phyloP scores from a whole-genome alignment of 2,329 filamentous ascomycete genomes.

The Monilinia vaccinii-corymbosi region DNA sequence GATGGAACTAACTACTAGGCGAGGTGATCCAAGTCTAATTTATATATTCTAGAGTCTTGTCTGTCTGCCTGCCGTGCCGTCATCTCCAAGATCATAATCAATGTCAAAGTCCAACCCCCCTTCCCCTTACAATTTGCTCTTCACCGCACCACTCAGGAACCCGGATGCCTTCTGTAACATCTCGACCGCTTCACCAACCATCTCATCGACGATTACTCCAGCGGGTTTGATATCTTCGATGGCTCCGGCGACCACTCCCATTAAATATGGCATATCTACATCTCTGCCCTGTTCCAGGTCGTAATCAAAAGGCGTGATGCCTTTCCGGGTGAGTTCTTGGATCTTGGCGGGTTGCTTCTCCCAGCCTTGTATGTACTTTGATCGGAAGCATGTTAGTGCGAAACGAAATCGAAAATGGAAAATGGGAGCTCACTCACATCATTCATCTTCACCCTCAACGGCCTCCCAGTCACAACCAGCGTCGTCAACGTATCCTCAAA shows the following conservation, averaged over 20 bases:
- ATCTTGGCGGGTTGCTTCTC: slow-evolving; percentile 68
- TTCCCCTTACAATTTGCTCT: slow-evolving; percentile 1
- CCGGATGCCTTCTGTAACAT: slow-evolving; percentile 50
- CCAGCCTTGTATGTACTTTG: slow-evolving; percentile 71
- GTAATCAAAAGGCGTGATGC: slow-evolving; percentile 71
- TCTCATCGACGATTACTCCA: slow-evolving; percentile 75
- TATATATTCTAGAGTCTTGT: no score
- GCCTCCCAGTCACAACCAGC: slow-evolving; percentile 72
- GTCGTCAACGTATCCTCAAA: slow-evolving; percentile 78
- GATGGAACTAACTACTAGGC: no score
- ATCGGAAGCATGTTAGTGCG: not conserved
- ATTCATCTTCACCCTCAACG: slow-evolving; percentile 71
- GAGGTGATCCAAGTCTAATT: no score
- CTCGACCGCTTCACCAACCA: slow-evolving; percentile 68
- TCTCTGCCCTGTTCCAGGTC: slow-evolving; percentile 79
- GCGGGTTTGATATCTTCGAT: slow-evolving; percentile 75
- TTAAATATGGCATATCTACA: slow-evolving; percentile 77
- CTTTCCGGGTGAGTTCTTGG: slow-evolving; percentile 62
- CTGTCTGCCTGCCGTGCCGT: no score
- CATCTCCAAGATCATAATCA: no score
- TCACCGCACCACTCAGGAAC: not conserved
- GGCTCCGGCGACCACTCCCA: slow-evolving; percentile 85
- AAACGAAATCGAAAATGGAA: no score
- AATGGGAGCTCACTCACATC: not conserved
- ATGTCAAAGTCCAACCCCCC: no score